Conservation (phyloP, 1,284 basidiomycete species). For the Anthracocystis walkeri region DNA sequence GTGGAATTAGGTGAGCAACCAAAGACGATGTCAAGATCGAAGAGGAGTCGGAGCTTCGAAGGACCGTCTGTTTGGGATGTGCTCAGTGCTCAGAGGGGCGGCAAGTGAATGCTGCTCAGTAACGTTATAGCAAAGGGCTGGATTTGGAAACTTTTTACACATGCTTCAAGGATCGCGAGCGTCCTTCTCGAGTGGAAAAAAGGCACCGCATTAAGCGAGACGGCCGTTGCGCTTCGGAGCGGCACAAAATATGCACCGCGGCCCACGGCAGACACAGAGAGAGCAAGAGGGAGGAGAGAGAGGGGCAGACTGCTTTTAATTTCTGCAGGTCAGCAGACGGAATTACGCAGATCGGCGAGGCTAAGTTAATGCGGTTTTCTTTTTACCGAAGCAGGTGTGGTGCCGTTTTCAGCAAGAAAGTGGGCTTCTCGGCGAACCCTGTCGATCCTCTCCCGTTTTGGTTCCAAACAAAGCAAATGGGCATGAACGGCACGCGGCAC, state of each 20-base stretch:
- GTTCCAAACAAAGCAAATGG: neutral
- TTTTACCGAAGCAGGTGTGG: slow-evolving; percentile 7
- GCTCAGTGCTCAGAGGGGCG: no score
- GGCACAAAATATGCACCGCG: neutral
- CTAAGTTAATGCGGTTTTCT: slow-evolving; percentile 7
- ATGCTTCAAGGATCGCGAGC: neutral
- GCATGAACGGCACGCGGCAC: neutral
- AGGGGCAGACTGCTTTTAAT: neutral
- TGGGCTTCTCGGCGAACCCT: slow-evolving; percentile 11
- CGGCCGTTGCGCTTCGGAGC: slow-evolving; percentile 1
- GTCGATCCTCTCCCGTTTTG: slow-evolving; percentile 15
- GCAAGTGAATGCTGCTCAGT: no score
- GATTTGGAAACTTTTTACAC: neutral
- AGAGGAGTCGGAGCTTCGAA: slow-evolving; percentile 1
- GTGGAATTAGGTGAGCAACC: slow-evolving; percentile 1
- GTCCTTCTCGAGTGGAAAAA: neutral
- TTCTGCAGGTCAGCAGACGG: neutral
- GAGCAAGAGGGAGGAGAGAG: neutral
- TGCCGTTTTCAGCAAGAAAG: neutral
- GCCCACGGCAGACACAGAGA: neutral
- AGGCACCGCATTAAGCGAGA: neutral
- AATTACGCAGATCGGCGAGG: slow-evolving; percentile 18
- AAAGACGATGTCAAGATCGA: slow-evolving; percentile 5
- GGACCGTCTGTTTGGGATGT: no score
- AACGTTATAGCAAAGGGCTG: neutral